Evolutionary conservation across 2,329 filamentous ascomycete species (phyloP).

Genomic region (Trichoderma guizhouense): DNA sequence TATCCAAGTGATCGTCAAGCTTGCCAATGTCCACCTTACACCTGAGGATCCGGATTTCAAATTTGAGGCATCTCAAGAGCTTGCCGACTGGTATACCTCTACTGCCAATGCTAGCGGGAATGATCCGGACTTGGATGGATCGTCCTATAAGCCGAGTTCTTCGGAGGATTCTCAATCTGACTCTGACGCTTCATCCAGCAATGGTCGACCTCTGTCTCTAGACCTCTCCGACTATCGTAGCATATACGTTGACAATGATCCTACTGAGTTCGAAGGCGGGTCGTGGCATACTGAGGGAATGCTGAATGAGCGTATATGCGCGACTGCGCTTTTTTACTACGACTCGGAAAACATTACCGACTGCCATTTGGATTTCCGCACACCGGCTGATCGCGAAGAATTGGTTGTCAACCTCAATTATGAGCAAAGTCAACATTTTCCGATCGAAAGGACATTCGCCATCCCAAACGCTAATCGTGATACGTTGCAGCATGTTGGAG

Average conservation of each 20-base stretch:
- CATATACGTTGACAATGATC: background rate
- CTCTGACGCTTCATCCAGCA: background rate
- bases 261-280: constrained; percentile 45
- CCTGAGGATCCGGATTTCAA: constrained; percentile 48
- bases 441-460: constrained; percentile 36
- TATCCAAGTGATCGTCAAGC: constrained; percentile 62
- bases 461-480: constrained; percentile 22
- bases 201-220: background rate
- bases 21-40: constrained; percentile 58
- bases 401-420: constrained; percentile 26
- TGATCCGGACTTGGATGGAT: background rate
- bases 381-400: constrained; percentile 33
- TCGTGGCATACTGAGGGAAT: constrained; percentile 37
- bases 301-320: constrained; percentile 61
- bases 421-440: constrained; percentile 33
- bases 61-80: background rate
- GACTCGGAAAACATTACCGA: constrained; percentile 58
- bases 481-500: constrained; percentile 41
- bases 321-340: constrained; percentile 61
- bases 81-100: background rate
- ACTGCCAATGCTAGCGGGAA: background rate
- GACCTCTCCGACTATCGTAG: background rate
- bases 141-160: background rate
- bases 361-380: constrained; percentile 49
- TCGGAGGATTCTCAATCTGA: background rate